phyloP scores from a whole-genome alignment of 2,329 filamentous ascomycete genomes.

The Colletotrichum incanum region DNA sequence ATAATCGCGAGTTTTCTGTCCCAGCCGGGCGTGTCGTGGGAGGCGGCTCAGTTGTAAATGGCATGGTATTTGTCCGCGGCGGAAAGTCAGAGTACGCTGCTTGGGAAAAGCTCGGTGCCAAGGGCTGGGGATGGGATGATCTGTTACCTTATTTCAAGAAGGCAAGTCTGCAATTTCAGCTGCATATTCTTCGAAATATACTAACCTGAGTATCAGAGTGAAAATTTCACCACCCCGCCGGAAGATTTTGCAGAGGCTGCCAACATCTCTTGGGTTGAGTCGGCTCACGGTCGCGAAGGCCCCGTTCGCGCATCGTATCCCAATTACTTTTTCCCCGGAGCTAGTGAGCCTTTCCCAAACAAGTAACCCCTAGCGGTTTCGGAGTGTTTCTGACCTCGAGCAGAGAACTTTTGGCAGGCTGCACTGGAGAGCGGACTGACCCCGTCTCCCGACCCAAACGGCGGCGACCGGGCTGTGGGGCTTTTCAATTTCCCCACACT shows the following conservation, averaged over 20 bases:
- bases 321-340: constrained; percentile 52
- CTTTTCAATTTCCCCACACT: constrained; percentile 49
- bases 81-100: constrained; percentile 56
- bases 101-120: constrained; percentile 62
- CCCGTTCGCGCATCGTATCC: constrained; percentile 52
- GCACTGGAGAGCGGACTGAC: constrained; percentile 47
- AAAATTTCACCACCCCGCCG: constrained; percentile 42
- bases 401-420: constrained; percentile 49
- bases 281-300: constrained; percentile 49
- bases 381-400: fast-evolving
- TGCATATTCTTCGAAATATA: neutral
- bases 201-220: constrained; percentile 26
- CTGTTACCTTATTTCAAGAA: constrained; percentile 63
- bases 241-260: constrained; percentile 30
- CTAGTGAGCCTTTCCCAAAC: constrained; percentile 39
- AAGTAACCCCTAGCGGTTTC: neutral
- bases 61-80: constrained; percentile 55
- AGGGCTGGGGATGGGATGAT: constrained; percentile 56
- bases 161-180: constrained; percentile 42
- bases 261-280: constrained; percentile 37
- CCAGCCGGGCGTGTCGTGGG: constrained; percentile 54
- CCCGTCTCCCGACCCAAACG: constrained; percentile 46
- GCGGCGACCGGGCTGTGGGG: constrained; percentile 45
- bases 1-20: constrained; percentile 47
- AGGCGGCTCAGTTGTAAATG: constrained; percentile 58